Evolutionary conservation across 2,329 filamentous ascomycete species (phyloP), one percentile per base, ranked within the genome.

Genomic region (Elsinoe perseae): DNA sequence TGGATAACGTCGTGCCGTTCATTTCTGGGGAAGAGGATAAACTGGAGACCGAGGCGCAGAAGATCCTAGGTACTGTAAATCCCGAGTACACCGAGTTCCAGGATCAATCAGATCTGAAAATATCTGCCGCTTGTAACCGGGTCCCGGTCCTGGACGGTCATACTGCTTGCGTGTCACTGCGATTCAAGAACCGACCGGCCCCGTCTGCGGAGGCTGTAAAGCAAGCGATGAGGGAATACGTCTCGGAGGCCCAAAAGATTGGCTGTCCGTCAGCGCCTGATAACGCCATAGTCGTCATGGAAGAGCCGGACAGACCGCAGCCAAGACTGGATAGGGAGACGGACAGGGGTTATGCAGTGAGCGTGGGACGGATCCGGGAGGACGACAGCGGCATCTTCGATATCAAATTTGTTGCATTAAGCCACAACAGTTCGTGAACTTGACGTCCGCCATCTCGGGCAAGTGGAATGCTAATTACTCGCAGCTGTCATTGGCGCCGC

Each of bases 21-120:
- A 98, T 97, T 69, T 80, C 81, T 1, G 91, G 91, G 58, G 93
- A 97, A 74, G 93, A 97, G 72, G 91, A 95, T 72, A 97, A 97
- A 77, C 82, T 97, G 27, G 89, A 95, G 77, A 87, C 86, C 2
- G 93, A 97, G 73, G 91, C 93, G 1, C 86, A 88, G 65, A 97
- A 97, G 81, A 97, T 97, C 64, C 80, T 97, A 2, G 92, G 93
- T 54, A 71, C 71, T 30, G 75, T 96, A 64, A 89, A 89, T 66
- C 72, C 73, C 38, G 83, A 86, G 16, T 77, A 80, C 16, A 90
- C 86, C 4, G 86, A 83, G 10, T 90, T 96, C 64, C 75, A 83
- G 54, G 85, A 93, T 68, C 89, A 95, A 72, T 73, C 77, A 12
- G 76, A 78, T 44, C 81, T 97, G 58, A 82, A 82, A 62, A 84